Percentiles rank a stretch among this genome's conserved stretches.
Conservation (phyloP, 2,329 filamentous ascomycete genomes). For the Fusarium drepaniforme region DNA sequence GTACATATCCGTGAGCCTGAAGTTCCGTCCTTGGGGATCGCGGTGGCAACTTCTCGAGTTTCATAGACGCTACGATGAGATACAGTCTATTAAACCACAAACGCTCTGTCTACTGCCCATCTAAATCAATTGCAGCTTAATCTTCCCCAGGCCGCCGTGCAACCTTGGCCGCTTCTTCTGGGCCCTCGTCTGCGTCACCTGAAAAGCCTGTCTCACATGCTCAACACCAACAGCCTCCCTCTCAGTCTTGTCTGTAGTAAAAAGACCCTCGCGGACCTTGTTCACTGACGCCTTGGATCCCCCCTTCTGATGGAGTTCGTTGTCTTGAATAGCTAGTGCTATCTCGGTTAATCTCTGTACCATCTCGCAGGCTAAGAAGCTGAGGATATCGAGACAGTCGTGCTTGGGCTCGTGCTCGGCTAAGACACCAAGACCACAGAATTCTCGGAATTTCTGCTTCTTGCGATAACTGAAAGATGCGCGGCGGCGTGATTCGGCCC, state of each 20-base stretch:
- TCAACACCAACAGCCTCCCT: background rate
- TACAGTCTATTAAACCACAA: too few relatives aligned
- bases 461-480: conserved; percentile 98
- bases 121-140: conserved; percentile 7
- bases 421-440: conserved; percentile 94
- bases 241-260: background rate
- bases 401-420: conserved; percentile 96
- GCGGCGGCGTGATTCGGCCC: conserved; percentile 91
- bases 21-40: too few relatives aligned
- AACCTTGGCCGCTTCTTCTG: background rate
- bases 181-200: conserved; percentile 12
- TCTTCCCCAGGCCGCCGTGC: background rate
- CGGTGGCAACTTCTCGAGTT: too few relatives aligned
- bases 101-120: background rate
- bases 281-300: background rate
- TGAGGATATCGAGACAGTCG: conserved; percentile 96
- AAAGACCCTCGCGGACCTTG: conserved; percentile 1
- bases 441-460: conserved; percentile 94
- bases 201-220: conserved; percentile 17
- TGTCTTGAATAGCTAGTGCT: conserved; percentile 87
- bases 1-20: too few relatives aligned
- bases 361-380: conserved; percentile 97
- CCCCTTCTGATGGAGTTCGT: background rate
- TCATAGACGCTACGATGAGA: too few relatives aligned
- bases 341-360: conserved; percentile 96